Evolutionary conservation across 73 alveolate genomes (phyloP), one percentile per base, ranked within the genome.

Genomic region (Uronychia binucleata): DNA sequence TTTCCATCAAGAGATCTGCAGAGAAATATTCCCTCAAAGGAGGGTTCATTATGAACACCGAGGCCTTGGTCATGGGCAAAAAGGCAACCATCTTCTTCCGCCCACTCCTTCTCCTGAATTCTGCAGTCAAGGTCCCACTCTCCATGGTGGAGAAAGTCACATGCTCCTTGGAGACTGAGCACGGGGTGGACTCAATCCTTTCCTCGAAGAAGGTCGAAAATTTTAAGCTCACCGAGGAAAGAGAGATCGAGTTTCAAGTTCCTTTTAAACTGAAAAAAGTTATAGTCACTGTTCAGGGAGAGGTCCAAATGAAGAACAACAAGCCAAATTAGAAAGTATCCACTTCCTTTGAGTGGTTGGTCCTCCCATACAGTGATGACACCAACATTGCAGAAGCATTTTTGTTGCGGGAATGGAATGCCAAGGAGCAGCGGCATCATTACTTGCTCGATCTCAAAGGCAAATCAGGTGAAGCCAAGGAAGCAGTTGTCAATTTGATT

Each of bases 21-120:
- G 95, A 90, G 75, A 57, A 30, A 1, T 90, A 90, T 58, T 25
- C 26, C 26, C 83, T 90, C 67, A 60, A 35, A 19, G 77, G 83
- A 26, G 26, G 58, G 14, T 78, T 90, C 28, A 35, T 34, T 31
- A 58, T 90, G 8, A 74, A 85, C 85, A 32, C 87, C 0, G 67
- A 46, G 19, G 19, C 5, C 67, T 11, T 46, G 5, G 67, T 46
- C 5, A 46, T 46, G 67, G 67, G 67, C 5, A 5, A 46, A 46
- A 46, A 5, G 19, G 67, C 67, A 11, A 5, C 5, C 5, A 19
- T 46, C 19, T 11, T 46, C 67, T 46, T 5, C 67, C 5, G 19
- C n/a, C n/a, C 67, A 11, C 19, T 19, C 19, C 67, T 46, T 46
- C 5, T 46, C 19, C 19, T 46, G 67, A 46, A 46, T 46, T 46